These are phyloP conservation scores for Xylariaceae sp. DNA, from an alignment of 2,329 filamentous ascomycete species.

Conservation along the genomic window DNA sequence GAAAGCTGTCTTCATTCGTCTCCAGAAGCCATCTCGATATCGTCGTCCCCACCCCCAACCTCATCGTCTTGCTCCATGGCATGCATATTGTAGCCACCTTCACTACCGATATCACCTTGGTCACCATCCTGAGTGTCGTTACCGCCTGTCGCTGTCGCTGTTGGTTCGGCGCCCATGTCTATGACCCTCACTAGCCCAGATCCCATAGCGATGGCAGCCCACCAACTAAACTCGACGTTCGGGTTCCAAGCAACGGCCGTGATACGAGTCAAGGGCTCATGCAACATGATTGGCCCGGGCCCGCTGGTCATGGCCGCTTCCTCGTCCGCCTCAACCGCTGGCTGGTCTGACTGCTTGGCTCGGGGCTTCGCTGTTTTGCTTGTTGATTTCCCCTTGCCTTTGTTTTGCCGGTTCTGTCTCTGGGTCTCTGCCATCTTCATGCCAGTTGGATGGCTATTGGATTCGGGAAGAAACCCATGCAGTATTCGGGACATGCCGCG, in stretches of 20 bases:
- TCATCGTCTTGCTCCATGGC: conserved; percentile 9
- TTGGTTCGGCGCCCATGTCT: conserved; percentile 51
- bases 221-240: conserved; percentile 58
- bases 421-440: conserved; percentile 32
- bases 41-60: conserved; percentile 7
- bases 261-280: conserved; percentile 59
- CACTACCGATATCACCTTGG: conserved; percentile 9
- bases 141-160: conserved; percentile 1
- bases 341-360: conserved; percentile 24
- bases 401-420: conserved; percentile 31
- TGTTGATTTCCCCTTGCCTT: conserved; percentile 21
- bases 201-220: conserved; percentile 61
- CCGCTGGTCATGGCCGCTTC: conserved; percentile 19
- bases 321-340: conserved; percentile 25
- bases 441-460: conserved; percentile 41
- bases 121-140: too few species aligned
- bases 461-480: conserved; percentile 46
- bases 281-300: conserved; percentile 42
- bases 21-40: conserved; percentile 11
- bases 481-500: conserved; percentile 47
- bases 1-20: conserved; percentile 1
- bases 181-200: conserved; percentile 62
- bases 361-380: conserved; percentile 17
- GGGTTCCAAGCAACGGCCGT: conserved; percentile 64
- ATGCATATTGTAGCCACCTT: conserved; percentile 7